These are phyloP conservation scores for Ogataea nakhonphanomensis DNA, from an alignment of 805 yeast genomes.

Conservation along the genomic window DNA sequence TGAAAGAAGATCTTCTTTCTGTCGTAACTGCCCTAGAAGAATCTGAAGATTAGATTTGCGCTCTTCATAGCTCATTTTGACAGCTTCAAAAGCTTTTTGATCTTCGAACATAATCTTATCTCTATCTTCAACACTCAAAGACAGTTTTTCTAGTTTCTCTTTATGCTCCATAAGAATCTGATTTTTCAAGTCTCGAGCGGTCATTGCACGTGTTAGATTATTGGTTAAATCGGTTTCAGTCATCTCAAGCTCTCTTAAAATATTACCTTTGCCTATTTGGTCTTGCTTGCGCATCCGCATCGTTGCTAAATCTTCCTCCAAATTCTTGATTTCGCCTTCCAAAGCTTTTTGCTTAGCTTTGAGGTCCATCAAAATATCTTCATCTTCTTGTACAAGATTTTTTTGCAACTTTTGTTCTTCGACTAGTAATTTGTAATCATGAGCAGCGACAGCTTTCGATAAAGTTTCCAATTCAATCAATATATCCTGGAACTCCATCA, in stretches of 20 bases:
- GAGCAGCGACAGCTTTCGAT: constrained; percentile 71
- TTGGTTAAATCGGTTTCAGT: constrained; percentile 56
- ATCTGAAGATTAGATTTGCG: constrained; percentile 43
- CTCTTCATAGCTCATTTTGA: constrained; percentile 43
- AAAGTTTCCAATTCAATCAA: constrained; percentile 77
- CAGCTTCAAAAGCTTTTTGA: constrained; percentile 36
- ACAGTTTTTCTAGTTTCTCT: constrained; percentile 31
- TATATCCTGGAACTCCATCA: constrained; percentile 80
- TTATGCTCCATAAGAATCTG: constrained; percentile 59
- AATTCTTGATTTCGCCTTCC: constrained; percentile 50
- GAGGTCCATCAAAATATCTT: constrained; percentile 38
- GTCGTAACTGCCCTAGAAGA: constrained; percentile 45
- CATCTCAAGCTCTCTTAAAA: constrained; percentile 55
- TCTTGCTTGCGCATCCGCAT: constrained; percentile 51
- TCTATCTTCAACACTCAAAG: neutral
- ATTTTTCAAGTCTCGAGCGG: constrained; percentile 54
- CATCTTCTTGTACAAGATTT: constrained; percentile 40
- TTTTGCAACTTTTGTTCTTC: constrained; percentile 42
- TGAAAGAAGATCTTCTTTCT: constrained; percentile 75
- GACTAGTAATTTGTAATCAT: constrained; percentile 53
- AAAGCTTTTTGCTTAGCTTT: constrained; percentile 44
- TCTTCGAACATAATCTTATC: constrained; percentile 21
- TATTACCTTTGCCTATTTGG: constrained; percentile 59
- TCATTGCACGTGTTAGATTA: constrained; percentile 62
- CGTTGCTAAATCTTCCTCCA: constrained; percentile 58